Conservation (phyloP, 2,329 filamentous ascomycete genomes). For the Ascomycota sp. region DNA sequence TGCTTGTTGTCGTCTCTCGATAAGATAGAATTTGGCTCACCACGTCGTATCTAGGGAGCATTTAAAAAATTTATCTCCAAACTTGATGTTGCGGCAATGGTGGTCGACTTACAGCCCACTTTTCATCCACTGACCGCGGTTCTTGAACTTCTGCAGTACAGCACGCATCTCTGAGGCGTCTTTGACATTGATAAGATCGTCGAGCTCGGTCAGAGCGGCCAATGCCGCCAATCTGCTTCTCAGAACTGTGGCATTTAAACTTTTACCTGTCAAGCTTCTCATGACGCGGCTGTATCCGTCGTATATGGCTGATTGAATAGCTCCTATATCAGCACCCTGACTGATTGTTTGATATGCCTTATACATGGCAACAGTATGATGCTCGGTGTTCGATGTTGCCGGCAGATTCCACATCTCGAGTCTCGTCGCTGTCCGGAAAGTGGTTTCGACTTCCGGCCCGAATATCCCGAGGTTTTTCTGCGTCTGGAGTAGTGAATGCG, state of each 20-base stretch:
- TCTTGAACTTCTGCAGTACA: constrained; percentile 41
- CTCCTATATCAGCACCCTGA: constrained; percentile 34
- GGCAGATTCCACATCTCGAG: constrained; percentile 87
- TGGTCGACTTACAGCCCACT: constrained; percentile 45
- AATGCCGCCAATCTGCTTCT: constrained; percentile 38
- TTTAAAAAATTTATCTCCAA: constrained; percentile 2
- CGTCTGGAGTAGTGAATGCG: constrained; percentile 54
- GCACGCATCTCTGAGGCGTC: constrained; percentile 38
- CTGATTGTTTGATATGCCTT: constrained; percentile 63
- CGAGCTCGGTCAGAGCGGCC: constrained; percentile 61
- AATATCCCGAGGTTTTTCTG: constrained; percentile 40
- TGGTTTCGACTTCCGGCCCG: constrained; percentile 43
- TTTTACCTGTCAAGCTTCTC: constrained; percentile 27
- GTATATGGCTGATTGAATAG: constrained; percentile 38
- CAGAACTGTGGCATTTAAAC: constrained; percentile 28
- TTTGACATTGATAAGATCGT: constrained; percentile 48
- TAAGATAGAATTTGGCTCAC: constrained; percentile 65
- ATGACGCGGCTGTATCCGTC: constrained; percentile 42
- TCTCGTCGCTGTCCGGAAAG: constrained; percentile 60
- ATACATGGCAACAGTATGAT: constrained; percentile 52
- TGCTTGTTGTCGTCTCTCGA: constrained; percentile 63
- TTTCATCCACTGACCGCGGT: constrained; percentile 59
- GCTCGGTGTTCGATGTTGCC: constrained; percentile 40
- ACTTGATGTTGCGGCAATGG: not conserved
- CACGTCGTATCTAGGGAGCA: constrained; percentile 41